Evolutionary conservation across 2,329 filamentous ascomycete species (phyloP).

Genomic region (Diaporthe sp.): DNA sequence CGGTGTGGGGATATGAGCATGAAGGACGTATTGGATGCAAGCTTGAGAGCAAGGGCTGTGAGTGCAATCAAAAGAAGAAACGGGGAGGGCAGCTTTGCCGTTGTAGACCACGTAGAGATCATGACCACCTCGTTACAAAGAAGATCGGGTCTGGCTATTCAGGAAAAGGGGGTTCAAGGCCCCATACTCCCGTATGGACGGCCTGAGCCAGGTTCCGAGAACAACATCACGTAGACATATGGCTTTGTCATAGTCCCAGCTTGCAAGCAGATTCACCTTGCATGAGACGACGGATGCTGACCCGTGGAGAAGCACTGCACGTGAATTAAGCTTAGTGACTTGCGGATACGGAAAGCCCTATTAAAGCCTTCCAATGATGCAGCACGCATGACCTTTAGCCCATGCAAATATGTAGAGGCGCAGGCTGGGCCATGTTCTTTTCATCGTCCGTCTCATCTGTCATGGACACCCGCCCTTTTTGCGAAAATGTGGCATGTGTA

Average conservation of each 20-base stretch:
- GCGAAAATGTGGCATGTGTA: not conserved
- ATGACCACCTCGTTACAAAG: too few species aligned
- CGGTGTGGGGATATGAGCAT: not conserved
- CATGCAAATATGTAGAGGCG: not conserved
- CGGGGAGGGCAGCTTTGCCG: too few species aligned
- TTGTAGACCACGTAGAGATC: not conserved
- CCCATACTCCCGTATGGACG: too few species aligned
- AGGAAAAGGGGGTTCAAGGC: too few species aligned
- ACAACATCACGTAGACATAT: not conserved
- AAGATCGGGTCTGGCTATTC: too few species aligned
- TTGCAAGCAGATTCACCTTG: not conserved
- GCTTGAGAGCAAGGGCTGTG: not conserved
- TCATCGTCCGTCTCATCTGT: not conserved
- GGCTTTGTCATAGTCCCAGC: not conserved
- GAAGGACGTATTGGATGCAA: not conserved
- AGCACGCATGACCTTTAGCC: not conserved
- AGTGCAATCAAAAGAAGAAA: not conserved
- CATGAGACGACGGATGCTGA: not conserved
- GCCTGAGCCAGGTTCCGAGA: not conserved
- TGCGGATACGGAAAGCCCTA: conserved; percentile 8
- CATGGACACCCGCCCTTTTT: not conserved
- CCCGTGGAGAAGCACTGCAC: not conserved
- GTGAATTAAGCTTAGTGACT: conserved; percentile 5
- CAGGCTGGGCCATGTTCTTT: not conserved
- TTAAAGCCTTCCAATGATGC: conserved; percentile 9